Evolutionary conservation across 192 early-diverging fungal genomes (phyloP), one percentile per base, ranked within the genome.

Genomic region (Backusella luteola): DNA sequence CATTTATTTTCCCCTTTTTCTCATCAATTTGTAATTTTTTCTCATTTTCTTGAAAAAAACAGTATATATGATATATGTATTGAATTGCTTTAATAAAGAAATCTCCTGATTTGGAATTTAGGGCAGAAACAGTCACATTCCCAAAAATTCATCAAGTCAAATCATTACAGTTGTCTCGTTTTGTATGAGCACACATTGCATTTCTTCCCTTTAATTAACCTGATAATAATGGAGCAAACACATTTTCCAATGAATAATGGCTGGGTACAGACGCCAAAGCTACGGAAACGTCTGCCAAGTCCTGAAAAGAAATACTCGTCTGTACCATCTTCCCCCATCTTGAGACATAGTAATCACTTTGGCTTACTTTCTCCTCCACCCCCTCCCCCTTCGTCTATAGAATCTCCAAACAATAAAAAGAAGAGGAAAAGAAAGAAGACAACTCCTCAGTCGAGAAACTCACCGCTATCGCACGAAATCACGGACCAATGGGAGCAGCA

Each of bases 221-320:
- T 32, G 32, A 23, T 63, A 29, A 21, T 56, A 63, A 63, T 63
- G 56, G 56, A 63, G 29, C 26, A 63, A 63, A 26, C 21, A 19
- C 9, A 15, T 1, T 69, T 69, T 69, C 68, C 68, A 38, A 36
- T 69, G 34, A 21, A 69, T 23, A 69, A 34, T 69, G 68, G 68
- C 11, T 69, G 68, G 68, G 68, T 69, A n/a, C 35, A 69, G 38
- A 69, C 68, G 4, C 68, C 68, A 38, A 69, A 69, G 34, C 34
- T 69, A 39, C 68, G 68, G 34, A 69, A 69, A 39, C 35, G 68
- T 5, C 5, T 69, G 23, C 1, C 21, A 23, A 39, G 68, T 12
- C 68, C 34, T 41, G 68, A 69, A 35, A 69, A 69, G 38, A 69
- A 69, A 36, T 35, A 35, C 9, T 69, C 68, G 21, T 69, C 68